Base-by-base conservation (phyloP, 148 eudicot species). In the Amaranthus hypochondriacus region DNA sequence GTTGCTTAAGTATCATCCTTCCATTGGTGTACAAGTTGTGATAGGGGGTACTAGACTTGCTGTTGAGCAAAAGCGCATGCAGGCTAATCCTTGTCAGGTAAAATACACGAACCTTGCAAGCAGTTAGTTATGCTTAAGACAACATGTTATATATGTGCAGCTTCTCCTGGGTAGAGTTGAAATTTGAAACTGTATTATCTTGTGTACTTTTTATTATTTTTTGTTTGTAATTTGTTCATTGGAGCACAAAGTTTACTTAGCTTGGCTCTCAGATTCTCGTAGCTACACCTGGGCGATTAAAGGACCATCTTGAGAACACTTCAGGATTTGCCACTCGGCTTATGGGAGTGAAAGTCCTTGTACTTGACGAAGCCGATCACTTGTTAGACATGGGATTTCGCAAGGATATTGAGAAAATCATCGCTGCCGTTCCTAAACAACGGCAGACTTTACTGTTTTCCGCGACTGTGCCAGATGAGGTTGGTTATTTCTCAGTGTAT, bases 301-400 rank as follows among this genome's bases (percentile, higher is more conserved):
- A 73, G 79, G 98, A 95, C 80, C 98, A 95, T 80, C 74, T 89
- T 68, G 97, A 92, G 81, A 95, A 95, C 77, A 95, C 98, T 62
- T 66, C 93, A 61, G 97, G 98, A 75, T 95, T 95, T 75, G 90
- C 93, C 18, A 92, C 87, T 62, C 88, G 96, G 72, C 86, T 95
- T 56, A 90, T 83, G 93, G 98, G 98, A 52, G 88, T 95, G 73
- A 95, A 95, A 88, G 89, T 92, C 21, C 94, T 95, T 72, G 93
- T 95, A 71, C 97, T 95, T 61, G 98, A 95, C 81, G 98, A 95
- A 86, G 98, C 98, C 60, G 98, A 95, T 87, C 97, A 89, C 82
- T 74, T 95, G 70, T 81, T 95, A 77, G 97, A 92, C 83, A 95
- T 95, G 98, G 98, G 98, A 76, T 95, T 95, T 61, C 96, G 98